These are phyloP conservation scores for Saxophila tyrrhenica DNA, from an alignment of 495 filamentous ascomycete genomes.

Conservation along the genomic window DNA sequence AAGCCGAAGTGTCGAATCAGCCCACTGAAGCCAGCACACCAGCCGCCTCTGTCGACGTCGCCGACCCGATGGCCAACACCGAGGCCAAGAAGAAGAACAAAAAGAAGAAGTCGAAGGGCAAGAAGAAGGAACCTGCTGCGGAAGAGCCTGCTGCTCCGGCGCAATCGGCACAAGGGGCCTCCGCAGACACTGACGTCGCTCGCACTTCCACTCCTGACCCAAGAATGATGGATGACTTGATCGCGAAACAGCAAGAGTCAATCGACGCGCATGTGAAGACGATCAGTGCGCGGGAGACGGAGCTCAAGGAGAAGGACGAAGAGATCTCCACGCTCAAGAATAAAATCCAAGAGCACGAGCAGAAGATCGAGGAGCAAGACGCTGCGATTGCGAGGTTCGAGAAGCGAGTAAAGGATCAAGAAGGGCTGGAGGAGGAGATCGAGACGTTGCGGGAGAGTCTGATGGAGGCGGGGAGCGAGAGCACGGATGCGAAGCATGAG, in stretches of 20 bases:
- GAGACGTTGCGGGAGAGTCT: conserved; percentile 72
- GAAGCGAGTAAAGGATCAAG: conserved; percentile 58
- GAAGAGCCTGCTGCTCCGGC: neutral
- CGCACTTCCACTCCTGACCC: neutral
- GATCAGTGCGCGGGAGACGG: neutral
- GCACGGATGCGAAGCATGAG: conserved; percentile 71
- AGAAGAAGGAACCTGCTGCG: conserved; percentile 9
- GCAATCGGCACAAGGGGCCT: neutral
- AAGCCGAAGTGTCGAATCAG: conserved; percentile 8
- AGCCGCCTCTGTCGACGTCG: conserved; percentile 1
- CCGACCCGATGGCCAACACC: neutral
- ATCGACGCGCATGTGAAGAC: conserved; percentile 2
- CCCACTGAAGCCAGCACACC: conserved; percentile 14
- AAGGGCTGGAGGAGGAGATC: conserved; percentile 76
- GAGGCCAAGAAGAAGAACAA: conserved; percentile 24
- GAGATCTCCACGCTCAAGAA: conserved; percentile 28
- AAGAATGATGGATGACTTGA: neutral
- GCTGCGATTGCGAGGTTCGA: conserved; percentile 53
- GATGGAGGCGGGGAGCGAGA: conserved; percentile 60
- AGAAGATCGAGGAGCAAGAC: conserved; percentile 63
- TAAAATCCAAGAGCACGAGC: too few relatives aligned
- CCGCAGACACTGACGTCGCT: neutral
- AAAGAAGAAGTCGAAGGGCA: conserved; percentile 21
- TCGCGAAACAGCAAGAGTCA: neutral
- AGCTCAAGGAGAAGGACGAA: conserved; percentile 19